phyloP scores from a whole-genome alignment of 768 basidiomycete species.

The Mycena chlorophos region DNA sequence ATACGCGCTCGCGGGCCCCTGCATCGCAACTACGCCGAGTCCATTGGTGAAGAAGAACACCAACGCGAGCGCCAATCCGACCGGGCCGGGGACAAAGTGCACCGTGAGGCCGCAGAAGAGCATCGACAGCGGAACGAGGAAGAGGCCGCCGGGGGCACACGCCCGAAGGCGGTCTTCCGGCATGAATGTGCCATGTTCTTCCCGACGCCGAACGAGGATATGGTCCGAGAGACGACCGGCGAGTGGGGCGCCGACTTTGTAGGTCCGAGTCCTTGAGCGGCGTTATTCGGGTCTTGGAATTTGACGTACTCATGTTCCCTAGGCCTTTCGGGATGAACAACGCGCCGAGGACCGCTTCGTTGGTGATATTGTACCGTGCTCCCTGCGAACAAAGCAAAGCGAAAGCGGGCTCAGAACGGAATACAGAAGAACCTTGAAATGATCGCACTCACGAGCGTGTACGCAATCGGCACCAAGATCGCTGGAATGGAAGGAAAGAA shows the following conservation, averaged over 20 bases:
- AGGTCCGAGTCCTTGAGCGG: background rate
- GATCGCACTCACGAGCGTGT: no score
- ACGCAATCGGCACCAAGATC: no score
- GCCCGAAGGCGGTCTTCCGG: slow-evolving; percentile 54
- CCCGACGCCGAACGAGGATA: slow-evolving; percentile 37
- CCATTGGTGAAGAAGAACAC: slow-evolving; percentile 57
- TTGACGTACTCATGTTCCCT: slow-evolving; percentile 54
- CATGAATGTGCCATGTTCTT: slow-evolving; percentile 40
- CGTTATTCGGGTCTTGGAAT: background rate
- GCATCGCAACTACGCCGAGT: slow-evolving; percentile 54
- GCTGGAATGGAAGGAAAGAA: no score
- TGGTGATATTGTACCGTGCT: slow-evolving; percentile 52
- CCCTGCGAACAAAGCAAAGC: slow-evolving; percentile 42
- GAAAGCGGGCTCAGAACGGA: background rate
- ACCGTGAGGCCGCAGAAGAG: slow-evolving; percentile 38
- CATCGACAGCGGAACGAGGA: slow-evolving; percentile 46
- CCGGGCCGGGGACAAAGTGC: background rate
- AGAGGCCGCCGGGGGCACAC: slow-evolving; percentile 35
- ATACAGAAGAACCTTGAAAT: background rate
- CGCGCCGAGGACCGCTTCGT: slow-evolving; percentile 57
- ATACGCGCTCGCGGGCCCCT: slow-evolving; percentile 58
- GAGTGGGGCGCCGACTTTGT: slow-evolving; percentile 46
- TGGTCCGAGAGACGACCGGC: slow-evolving; percentile 48
- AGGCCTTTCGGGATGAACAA: slow-evolving; percentile 62
- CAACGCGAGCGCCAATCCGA: slow-evolving; percentile 9